Evolutionary conservation across 176 grass and related monocot species (phyloP).

Genomic region (Lolium perenne): DNA sequence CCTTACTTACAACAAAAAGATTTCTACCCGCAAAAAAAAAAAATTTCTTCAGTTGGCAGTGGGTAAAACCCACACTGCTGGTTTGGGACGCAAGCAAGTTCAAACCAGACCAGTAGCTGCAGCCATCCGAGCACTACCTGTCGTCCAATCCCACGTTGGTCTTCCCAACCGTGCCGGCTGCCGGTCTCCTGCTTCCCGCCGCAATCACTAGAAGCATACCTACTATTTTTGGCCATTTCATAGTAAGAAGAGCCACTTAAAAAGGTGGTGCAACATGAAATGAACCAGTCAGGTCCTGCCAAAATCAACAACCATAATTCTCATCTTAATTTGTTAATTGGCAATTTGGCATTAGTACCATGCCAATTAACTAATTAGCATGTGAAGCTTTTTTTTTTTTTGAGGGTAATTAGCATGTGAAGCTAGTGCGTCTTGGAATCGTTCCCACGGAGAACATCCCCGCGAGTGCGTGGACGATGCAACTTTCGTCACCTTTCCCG

Average conservation of each 20-base stretch:
- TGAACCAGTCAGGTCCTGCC: background rate
- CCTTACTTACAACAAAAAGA: too few relatives aligned
- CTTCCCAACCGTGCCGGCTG: background rate
- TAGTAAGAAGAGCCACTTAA: background rate
- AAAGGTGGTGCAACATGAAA: background rate
- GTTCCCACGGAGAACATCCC: slow-evolving; percentile 14
- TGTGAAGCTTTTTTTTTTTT: too few relatives aligned
- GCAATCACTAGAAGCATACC: background rate
- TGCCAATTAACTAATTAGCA: slow-evolving; percentile 2
- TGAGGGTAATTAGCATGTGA: slow-evolving; percentile 38
- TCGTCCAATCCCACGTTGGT: background rate
- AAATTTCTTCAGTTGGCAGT: too few relatives aligned
- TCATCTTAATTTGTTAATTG: slow-evolving; percentile 9
- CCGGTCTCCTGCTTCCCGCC: background rate
- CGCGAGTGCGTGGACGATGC: background rate
- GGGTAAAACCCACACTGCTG: too few relatives aligned
- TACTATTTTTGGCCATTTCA: background rate
- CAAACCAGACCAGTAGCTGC: too few relatives aligned
- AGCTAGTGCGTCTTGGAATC: slow-evolving; percentile 14
- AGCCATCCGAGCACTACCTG: too few relatives aligned
- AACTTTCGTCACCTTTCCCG: background rate
- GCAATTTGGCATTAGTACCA: background rate
- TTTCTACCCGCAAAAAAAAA: too few relatives aligned
- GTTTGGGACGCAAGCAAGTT: too few relatives aligned
- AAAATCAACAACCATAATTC: background rate